A percentile compares a stretch with the other conserved stretches of the same genome.
These are phyloP conservation scores for Pseudocercospora eumusae DNA, from an alignment of 2,329 filamentous ascomycete species.

Conservation along the genomic window DNA sequence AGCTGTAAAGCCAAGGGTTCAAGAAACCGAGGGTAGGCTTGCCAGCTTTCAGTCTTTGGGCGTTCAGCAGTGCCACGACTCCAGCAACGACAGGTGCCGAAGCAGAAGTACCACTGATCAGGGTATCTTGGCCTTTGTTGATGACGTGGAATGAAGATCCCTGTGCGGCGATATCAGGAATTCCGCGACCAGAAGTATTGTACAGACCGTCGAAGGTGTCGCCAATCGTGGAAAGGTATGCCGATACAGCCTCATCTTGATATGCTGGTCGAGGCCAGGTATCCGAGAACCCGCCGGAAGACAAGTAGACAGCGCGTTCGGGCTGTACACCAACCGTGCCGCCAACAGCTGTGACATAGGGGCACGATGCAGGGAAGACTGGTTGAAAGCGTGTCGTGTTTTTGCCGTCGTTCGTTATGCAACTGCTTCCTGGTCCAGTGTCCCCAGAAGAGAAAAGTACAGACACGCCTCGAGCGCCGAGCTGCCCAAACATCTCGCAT, in stretches of 20 bases:
- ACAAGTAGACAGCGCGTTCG: slow-evolving; percentile 45
- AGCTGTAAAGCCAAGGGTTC: slow-evolving; percentile 61
- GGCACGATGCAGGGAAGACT: slow-evolving; percentile 51
- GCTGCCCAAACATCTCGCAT: slow-evolving; percentile 64
- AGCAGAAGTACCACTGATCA: slow-evolving; percentile 55
- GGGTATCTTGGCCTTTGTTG: slow-evolving; percentile 48
- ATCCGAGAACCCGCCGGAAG: slow-evolving; percentile 48
- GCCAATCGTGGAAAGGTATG: slow-evolving; percentile 45
- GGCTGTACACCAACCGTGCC: slow-evolving; percentile 45
- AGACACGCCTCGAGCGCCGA: slow-evolving; percentile 64
- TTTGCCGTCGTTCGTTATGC: slow-evolving; percentile 48
- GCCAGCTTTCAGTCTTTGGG: slow-evolving; percentile 39
- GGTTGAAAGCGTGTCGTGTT: slow-evolving; percentile 50
- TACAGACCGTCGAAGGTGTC: slow-evolving; percentile 45
- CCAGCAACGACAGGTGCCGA: slow-evolving; percentile 61
- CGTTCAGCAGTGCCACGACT: slow-evolving; percentile 29
- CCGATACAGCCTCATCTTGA: slow-evolving; percentile 45
- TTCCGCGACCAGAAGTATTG: slow-evolving; percentile 46
- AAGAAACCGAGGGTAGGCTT: slow-evolving; percentile 58
- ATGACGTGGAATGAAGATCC: slow-evolving; percentile 54
- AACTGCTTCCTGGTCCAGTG: slow-evolving; percentile 55
- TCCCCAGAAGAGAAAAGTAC: slow-evolving; percentile 65
- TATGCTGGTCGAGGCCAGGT: slow-evolving; percentile 47
- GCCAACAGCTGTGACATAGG: slow-evolving; percentile 51
- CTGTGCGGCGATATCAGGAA: slow-evolving; percentile 53